Base-by-base conservation (phyloP, 495 filamentous ascomycete species). In the Parathielavia hyrcaniae region DNA sequence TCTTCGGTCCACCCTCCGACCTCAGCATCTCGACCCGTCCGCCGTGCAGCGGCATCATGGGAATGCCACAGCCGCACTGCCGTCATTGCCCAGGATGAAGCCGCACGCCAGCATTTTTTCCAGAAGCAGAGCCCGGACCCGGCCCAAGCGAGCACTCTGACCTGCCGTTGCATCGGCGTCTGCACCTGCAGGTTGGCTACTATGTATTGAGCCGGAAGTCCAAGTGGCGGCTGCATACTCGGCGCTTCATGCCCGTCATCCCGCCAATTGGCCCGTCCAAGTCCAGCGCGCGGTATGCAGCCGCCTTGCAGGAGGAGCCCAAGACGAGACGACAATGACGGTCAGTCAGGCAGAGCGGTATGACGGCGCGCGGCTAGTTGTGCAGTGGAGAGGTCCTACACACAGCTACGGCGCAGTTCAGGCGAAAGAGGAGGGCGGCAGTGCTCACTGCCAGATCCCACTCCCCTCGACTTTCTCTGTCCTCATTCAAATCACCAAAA, bases 101-200 rank as follows among this genome's bases (percentile, higher is more conserved):
- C 53, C 44, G 53, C 53, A 41, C 59, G 54, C 53, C 59, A 57
- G 54, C n/a, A 61, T 35, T 43, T 53, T 41, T 57, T 61, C 59
- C 54, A 53, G 43, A 61, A 57, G 22, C 10, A 36, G 38, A 22
- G 22, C 30, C 30, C 26, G 46, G 46, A 35, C 46, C 23, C 48
- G 32, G 2, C 12, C 44, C 20, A 46, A 55, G 53, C 53, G 34
- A 43, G 30, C 38, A n/a, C 4, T 8, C 30, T 39, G 52, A 55
- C 55, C 58, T 53, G 41, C 58, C 0, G 57, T 60, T 55, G 40
- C 58, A 61, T 60, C 52, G n/a, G 51, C 45, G 58, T 41, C 50
- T 50, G 52, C 52, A 30, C n/a, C 38, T 32, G 50, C 50, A 16
- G 50, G 36, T 43, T 34, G 43, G 41, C 2, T 41, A n/a, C n/a